Base-by-base conservation (phyloP, 352 stramenopile species). In the Phytopythium aichiense region DNA sequence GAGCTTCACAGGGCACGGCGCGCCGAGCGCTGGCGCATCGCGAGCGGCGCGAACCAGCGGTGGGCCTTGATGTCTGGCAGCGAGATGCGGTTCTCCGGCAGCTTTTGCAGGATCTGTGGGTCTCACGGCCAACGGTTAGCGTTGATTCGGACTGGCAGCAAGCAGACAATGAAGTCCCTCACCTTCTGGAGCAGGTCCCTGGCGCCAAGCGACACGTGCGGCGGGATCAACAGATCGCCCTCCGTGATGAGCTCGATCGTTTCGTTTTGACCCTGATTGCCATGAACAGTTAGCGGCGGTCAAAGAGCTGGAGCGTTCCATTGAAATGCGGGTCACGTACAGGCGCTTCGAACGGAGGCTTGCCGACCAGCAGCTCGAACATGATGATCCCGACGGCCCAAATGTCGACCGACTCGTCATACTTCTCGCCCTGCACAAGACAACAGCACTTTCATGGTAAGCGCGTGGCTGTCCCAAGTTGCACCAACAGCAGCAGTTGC, bases 361-460 rank as follows among this genome's bases (percentile, higher is more conserved):
- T 86, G 20, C 98, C 98, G 25, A 98, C 91, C 2, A 99, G 71
- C 43, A 99, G 96, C 77, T 99, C 98, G 71, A 97, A 99, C 63
- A 98, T 93, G 23, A 99, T 88, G 43, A 99, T 96, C 16, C 98
- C 98, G 23, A 99, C 77, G n/a, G 86, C 93, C 98, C 98, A 99
- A 64, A 99, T 97, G 69, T 99, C 98, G n/a, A 99, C 97, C 30
- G 90, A 97, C 61, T 98, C 88, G 67, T 99, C 95, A 72, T 99
- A 98, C 61, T 98, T 96, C 63, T 97, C 90, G 58, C 96, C 95
- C 70, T 91, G 52, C 0, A 45, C 13, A 25, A 38, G 51, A 16
- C 48, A 60, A 2, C 1, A 20, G 9, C 60, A 12, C 30, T 40
- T 18, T 52, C 25, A 7, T 22, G 42, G 42, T 49, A 6, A 49